These are phyloP conservation scores for Penicillium sp. DNA, from an alignment of 2,329 filamentous ascomycete genomes.

Conservation along the genomic window DNA sequence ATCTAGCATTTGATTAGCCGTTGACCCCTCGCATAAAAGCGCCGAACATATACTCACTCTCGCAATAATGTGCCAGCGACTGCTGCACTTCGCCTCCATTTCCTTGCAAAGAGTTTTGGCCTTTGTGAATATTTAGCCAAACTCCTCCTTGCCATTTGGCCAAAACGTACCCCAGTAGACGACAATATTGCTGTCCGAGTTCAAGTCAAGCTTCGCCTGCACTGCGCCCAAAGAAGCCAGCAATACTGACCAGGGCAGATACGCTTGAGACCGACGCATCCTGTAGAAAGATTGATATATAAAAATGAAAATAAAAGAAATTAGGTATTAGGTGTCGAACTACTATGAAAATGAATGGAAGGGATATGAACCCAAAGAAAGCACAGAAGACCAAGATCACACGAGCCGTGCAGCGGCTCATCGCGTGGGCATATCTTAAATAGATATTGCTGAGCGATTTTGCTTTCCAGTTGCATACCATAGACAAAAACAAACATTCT, in stretches of 20 bases:
- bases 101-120: constrained; percentile 62
- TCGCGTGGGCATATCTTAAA: constrained; percentile 12
- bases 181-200: constrained; percentile 56
- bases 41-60: constrained; percentile 44
- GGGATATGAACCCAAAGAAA: constrained; percentile 12
- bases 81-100: constrained; percentile 52
- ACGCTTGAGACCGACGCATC: constrained; percentile 29
- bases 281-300: background rate
- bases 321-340: constrained; percentile 16
- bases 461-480: constrained; percentile 13
- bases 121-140: constrained; percentile 10
- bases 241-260: constrained; percentile 29
- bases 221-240: constrained; percentile 32
- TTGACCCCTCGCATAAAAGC: background rate
- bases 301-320: background rate
- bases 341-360: constrained; percentile 6
- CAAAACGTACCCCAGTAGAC: constrained; percentile 61
- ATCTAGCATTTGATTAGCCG: constrained; percentile 25
- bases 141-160: background rate
- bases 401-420: background rate
- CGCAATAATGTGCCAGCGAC: constrained; percentile 59
- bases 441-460: constrained; percentile 13
- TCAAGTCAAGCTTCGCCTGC: constrained; percentile 45
- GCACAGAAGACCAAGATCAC: constrained; percentile 6
- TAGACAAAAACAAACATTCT: constrained; percentile 15